Conservation (phyloP, 2,329 filamentous ascomycete genomes). For the Pseudogymnoascus sp. region DNA sequence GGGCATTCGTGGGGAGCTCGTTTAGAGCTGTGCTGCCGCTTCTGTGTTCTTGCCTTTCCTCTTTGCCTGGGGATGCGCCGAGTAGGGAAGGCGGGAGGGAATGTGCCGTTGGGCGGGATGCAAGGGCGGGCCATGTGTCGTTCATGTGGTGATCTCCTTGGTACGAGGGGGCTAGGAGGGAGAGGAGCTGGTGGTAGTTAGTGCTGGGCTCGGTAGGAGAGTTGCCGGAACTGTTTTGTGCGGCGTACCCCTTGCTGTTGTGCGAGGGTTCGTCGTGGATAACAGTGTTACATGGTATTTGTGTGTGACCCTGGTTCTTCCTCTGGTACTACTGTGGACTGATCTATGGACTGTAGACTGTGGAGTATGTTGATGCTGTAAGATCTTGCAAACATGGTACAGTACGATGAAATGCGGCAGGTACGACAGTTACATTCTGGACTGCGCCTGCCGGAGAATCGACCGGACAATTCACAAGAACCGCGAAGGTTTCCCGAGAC, state of each 20-base stretch:
- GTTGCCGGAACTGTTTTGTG: not conserved
- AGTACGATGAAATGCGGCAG: not conserved
- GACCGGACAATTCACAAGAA: not conserved
- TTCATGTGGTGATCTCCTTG: not conserved
- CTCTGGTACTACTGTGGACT: not conserved
- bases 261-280: not conserved
- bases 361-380: not conserved
- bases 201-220: not conserved
- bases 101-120: not conserved
- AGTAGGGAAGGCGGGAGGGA: not conserved
- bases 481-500: constrained; percentile 1
- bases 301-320: not conserved
- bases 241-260: not conserved
- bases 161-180: not conserved
- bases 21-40: too few species aligned
- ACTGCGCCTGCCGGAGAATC: constrained; percentile 1
- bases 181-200: not conserved
- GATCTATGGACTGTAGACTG: not conserved
- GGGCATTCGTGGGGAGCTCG: not conserved
- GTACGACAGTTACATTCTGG: constrained; percentile 1
- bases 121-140: not conserved
- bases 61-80: not conserved
- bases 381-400: too few species aligned
- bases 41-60: not conserved
- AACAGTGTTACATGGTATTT: not conserved